Evolutionary conservation across 805 yeast species (phyloP).

Genomic region (Candida glaebosa): DNA sequence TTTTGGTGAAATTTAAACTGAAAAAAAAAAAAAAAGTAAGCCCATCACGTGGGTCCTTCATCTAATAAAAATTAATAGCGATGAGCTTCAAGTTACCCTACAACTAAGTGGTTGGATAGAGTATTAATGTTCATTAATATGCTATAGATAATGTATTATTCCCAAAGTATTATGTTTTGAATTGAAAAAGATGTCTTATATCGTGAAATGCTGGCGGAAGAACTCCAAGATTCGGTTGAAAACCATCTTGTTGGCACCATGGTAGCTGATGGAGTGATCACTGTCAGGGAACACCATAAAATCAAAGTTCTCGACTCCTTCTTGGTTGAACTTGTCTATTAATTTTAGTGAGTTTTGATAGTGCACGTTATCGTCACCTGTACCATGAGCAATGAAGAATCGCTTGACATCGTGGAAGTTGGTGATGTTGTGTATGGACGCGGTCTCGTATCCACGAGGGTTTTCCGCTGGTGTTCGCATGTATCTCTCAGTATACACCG

Average conservation of each 20-base stretch:
- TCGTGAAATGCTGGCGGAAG: slow-evolving; percentile 12
- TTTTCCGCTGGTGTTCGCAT: slow-evolving; percentile 56
- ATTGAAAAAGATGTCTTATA: too few species aligned
- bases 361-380: slow-evolving; percentile 84
- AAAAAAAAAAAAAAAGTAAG: slow-evolving; percentile 2
- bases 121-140: not conserved
- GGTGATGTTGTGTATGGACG: slow-evolving; percentile 41
- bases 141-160: too few species aligned
- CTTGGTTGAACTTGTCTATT: slow-evolving; percentile 62
- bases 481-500: slow-evolving; percentile 77
- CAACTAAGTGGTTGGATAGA: too few species aligned
- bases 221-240: slow-evolving; percentile 43
- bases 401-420: slow-evolving; percentile 48
- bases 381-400: slow-evolving; percentile 74
- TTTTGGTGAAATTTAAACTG: not conserved
- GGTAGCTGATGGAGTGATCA: slow-evolving; percentile 69
- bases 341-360: slow-evolving; percentile 64
- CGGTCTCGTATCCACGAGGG: slow-evolving; percentile 43
- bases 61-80: too few species aligned
- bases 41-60: not conserved
- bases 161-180: too few species aligned
- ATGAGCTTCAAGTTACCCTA: slow-evolving; percentile 1
- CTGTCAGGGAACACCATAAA: slow-evolving; percentile 78
- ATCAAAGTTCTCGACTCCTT: slow-evolving; percentile 80
- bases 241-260: slow-evolving; percentile 68